Base-by-base conservation (phyloP, 768 basidiomycete species). In the Xerocomellus chrysenteron region DNA sequence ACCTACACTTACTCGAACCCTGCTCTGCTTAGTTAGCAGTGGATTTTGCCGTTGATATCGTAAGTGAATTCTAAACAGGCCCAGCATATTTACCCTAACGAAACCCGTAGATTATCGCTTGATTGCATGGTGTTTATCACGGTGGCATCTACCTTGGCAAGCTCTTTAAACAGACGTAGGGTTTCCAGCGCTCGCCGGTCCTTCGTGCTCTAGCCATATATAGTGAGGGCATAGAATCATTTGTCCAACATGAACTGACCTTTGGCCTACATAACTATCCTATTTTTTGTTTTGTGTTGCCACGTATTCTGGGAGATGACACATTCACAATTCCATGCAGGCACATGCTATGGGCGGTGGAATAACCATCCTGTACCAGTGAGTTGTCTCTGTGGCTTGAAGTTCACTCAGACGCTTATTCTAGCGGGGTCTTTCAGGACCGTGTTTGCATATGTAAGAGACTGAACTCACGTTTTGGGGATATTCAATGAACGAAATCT, bases 161-260 rank as follows among this genome's bases (percentile, higher is more conserved):
- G n/a, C 33, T 47, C 24, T 44, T 24, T 3, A 49, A 32, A n/a
- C 24, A 26, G 16, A 40, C 33, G 8, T 43, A 16, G 2, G 1
- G 1, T 40, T 50, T 57, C 2, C 47, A 46, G 1, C 24, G 32
- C 7, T 57, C 60, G 12, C 10, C 13, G 3, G 52, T 63, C 11
- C n/a, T 58, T 11, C 28, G 4, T 17, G 7, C 48, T 19, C 60
- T 61, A 5, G 8, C 43, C 14, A 30, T 21, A 30, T 60, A 61
- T 40, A 60, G 60, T 62, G 42, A 61, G 60, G 10, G n/a, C 24
- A 24, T 28, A 14, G n/a, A 54, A 55, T 44, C 9, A 16, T 28
- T 30, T 28, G 11, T 30, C 19, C 14, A 10, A 2, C n/a, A 21
- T 24, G 0, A 28, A 47, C 37, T 48, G 30, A 54, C 32, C 21